Percentiles rank a stretch among this genome's conserved stretches.
phyloP scores from a whole-genome alignment of 176 grass and related monocot genomes.

The Coix lacrymajobi region DNA sequence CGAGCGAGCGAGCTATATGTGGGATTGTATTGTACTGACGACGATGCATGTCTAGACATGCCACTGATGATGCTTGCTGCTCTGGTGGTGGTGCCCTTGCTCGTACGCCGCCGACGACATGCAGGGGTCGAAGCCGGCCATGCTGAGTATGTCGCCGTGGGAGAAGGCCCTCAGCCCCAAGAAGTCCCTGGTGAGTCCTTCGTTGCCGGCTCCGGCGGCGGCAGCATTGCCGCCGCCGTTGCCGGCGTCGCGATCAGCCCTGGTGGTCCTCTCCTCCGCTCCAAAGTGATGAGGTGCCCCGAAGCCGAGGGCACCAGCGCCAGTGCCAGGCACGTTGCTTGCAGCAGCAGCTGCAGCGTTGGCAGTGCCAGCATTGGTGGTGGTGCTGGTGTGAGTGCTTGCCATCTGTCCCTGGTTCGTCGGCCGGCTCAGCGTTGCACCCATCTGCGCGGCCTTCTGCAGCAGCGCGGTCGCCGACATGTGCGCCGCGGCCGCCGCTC shows the following conservation, averaged over 20 bases:
- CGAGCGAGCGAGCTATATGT: background rate
- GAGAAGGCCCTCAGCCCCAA: slow-evolving; percentile 74
- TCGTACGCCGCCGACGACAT: slow-evolving; percentile 63
- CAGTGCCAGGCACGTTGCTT: slow-evolving; percentile 12
- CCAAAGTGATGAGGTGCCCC: slow-evolving; percentile 17
- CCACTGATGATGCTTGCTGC: slow-evolving; percentile 62
- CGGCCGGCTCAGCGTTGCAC: slow-evolving; percentile 71
- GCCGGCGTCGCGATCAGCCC: slow-evolving; percentile 7
- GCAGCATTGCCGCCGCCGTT: slow-evolving; percentile 23
- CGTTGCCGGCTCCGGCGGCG: slow-evolving; percentile 27
- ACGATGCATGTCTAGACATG: slow-evolving; percentile 37
- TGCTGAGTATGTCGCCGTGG: slow-evolving; percentile 73
- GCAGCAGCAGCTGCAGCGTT: slow-evolving; percentile 20
- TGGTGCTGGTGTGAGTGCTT: slow-evolving; percentile 29
- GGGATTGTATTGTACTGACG: background rate
- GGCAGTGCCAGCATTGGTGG: background rate
- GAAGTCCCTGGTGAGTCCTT: slow-evolving; percentile 83
- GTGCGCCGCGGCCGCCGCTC: slow-evolving; percentile 37
- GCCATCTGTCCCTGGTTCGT: slow-evolving; percentile 74
- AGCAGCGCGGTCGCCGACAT: slow-evolving; percentile 98
- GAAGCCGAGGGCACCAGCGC: slow-evolving; percentile 26
- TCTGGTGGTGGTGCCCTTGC: slow-evolving; percentile 46
- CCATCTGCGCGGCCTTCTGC: slow-evolving; percentile 98
- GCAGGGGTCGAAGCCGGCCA: slow-evolving; percentile 63
- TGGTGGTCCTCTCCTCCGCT: background rate